phyloP scores from a whole-genome alignment of 2,329 filamentous ascomycete species.

The Pseudocercospora eumusae region DNA sequence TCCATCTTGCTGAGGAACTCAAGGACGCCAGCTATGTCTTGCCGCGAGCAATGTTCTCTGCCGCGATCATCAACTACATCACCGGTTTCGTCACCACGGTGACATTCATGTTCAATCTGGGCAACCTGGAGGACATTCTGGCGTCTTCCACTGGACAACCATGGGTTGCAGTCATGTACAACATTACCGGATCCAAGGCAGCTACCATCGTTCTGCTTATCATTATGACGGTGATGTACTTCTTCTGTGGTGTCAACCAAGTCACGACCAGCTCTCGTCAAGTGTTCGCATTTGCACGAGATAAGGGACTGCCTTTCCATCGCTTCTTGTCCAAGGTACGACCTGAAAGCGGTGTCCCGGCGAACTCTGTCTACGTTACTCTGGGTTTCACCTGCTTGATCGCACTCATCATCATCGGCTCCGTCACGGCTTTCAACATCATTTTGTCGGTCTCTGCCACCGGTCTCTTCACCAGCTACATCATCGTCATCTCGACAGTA shows the following conservation, averaged over 20 bases:
- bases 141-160: conserved; percentile 31
- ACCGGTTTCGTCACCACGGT: conserved; percentile 36
- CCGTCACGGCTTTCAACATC: conserved; percentile 47
- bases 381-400: conserved; percentile 34
- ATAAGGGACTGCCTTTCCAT: conserved; percentile 36
- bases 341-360: conserved; percentile 33
- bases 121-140: conserved; percentile 29
- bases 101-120: conserved; percentile 37
- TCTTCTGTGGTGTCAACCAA: conserved; percentile 35
- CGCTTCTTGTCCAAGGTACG: conserved; percentile 31
- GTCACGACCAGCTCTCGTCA: conserved; percentile 37
- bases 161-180: conserved; percentile 32
- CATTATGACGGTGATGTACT: conserved; percentile 33
- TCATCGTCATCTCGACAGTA: conserved; percentile 30
- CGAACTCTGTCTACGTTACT: conserved; percentile 35
- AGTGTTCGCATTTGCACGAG: conserved; percentile 36
- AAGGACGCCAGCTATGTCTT: conserved; percentile 35
- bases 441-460: conserved; percentile 44
- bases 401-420: conserved; percentile 42
- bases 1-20: conserved; percentile 42
- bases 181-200: conserved; percentile 31
- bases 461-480: conserved; percentile 32
- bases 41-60: conserved; percentile 38
- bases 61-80: conserved; percentile 36
- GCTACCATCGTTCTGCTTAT: conserved; percentile 32